Percentiles rank a stretch among this genome's conserved stretches.
phyloP scores from a whole-genome alignment of 75 land plant genomes.

The Sequoiadendron giganteum region DNA sequence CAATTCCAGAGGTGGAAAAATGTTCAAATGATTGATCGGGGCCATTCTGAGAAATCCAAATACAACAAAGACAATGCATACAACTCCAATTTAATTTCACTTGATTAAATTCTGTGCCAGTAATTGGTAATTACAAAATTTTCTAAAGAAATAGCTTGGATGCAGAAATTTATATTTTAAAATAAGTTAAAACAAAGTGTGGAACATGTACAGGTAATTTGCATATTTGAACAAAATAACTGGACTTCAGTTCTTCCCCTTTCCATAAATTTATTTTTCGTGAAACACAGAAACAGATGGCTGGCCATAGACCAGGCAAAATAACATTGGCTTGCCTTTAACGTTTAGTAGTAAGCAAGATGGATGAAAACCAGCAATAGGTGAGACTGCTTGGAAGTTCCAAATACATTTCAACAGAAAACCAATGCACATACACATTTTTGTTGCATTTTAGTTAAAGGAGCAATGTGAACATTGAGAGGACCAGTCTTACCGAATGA shows the following conservation, averaged over 20 bases:
- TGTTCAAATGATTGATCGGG: background rate
- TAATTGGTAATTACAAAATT: background rate
- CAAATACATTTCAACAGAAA: background rate
- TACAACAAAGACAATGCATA: too few species aligned
- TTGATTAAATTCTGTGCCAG: background rate
- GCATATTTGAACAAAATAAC: background rate
- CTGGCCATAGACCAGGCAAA: background rate
- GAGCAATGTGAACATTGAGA: background rate
- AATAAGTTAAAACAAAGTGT: too few species aligned
- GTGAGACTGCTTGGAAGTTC: background rate
- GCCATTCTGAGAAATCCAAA: background rate
- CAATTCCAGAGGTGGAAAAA: background rate
- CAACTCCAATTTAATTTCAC: background rate
- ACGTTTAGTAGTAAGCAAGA: background rate
- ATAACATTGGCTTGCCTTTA: background rate
- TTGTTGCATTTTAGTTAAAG: background rate
- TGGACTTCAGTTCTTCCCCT: background rate
- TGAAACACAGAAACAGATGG: background rate
- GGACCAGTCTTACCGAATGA: background rate
- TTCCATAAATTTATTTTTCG: background rate
- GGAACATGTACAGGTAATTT: too few species aligned
- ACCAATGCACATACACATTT: background rate
- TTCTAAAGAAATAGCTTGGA: background rate
- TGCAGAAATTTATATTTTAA: background rate
- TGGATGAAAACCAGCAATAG: background rate